A percentile compares a stretch with the other conserved stretches of the same genome.
Evolutionary conservation across 257 asterid species (phyloP).

Genomic region (Solanum virginianum): DNA sequence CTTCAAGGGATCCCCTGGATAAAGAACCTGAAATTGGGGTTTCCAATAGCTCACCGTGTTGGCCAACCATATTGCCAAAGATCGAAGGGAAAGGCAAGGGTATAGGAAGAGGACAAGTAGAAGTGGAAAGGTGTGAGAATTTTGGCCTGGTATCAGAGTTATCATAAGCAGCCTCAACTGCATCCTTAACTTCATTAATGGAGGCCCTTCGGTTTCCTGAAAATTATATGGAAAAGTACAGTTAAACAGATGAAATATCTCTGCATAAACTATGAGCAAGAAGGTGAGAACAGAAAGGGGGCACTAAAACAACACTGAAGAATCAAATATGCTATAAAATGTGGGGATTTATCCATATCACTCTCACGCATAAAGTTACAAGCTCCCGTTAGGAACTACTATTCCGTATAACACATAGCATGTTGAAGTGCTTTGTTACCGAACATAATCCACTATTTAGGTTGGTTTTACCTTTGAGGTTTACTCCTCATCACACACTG

Average conservation of each 20-base stretch:
- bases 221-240: not conserved
- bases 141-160: constrained; percentile 36
- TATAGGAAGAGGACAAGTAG: constrained; percentile 80
- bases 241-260: not conserved
- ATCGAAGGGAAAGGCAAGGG: constrained; percentile 87
- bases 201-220: constrained; percentile 57
- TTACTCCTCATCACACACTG: not conserved
- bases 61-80: constrained; percentile 50
- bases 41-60: constrained; percentile 48
- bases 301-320: not conserved
- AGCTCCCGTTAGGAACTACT: not conserved
- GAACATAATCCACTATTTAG: not conserved
- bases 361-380: not conserved
- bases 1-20: constrained; percentile 67
- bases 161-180: constrained; percentile 48
- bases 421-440: not conserved
- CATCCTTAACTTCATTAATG: constrained; percentile 46
- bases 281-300: not conserved
- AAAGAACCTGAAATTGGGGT: constrained; percentile 22
- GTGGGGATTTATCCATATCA: not conserved
- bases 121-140: constrained; percentile 62
- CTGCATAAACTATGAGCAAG: not conserved
- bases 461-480: not conserved
- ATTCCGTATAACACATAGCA: not conserved
- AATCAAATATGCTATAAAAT: not conserved